Evolutionary conservation across 2,329 filamentous ascomycete species (phyloP), one percentile per base, ranked within the genome.

Genomic region (Aspergillus glaucus): DNA sequence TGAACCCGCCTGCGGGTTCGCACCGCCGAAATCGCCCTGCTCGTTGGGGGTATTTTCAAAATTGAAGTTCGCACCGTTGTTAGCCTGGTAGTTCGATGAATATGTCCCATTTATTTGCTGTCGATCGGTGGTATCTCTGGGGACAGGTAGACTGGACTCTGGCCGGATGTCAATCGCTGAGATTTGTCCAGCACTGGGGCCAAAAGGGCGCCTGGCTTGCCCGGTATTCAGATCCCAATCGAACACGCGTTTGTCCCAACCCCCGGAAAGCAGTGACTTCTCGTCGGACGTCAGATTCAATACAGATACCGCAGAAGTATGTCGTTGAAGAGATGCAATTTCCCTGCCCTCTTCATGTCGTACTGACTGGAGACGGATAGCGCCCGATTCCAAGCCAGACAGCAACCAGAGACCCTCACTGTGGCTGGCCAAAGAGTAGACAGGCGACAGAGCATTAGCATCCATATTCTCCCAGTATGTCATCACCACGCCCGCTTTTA

Each of bases 401-500:
- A 98, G 77, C 8, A 97, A 74, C 93, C 93, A 98, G 2, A 97
- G 73, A 0, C 88, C 90, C 60, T 93, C 82, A 41, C 88, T 89
- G 53, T 98, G 89, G 4, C 94, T 86, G 1, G 93, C 93, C 22
- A 98, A 75, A 6, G 91, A 95, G 68, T 98, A 98, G 0, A 98
- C 92, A 0, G 93, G 90, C 8, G 89, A 95, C n/a, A 92, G 70
- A 4, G 69, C 64, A 42, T 72, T 70, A 2, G 82, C 81, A 64
- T 98, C 92, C 66, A 96, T 91, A 61, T 97, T 98, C 68, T 96
- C 93, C 93, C 93, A 98, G 68, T 98, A 98, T 45, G 88, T 95
- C 79, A 96, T 85, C 44, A 97, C 73, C 5, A 95, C 88, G 1
- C 91, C 93, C 2, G 92, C 91, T 69, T 98, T 98, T 48, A 89